Evolutionary conservation across 345 rosid species (phyloP).

Genomic region (Eucalyptus camaldulensis): DNA sequence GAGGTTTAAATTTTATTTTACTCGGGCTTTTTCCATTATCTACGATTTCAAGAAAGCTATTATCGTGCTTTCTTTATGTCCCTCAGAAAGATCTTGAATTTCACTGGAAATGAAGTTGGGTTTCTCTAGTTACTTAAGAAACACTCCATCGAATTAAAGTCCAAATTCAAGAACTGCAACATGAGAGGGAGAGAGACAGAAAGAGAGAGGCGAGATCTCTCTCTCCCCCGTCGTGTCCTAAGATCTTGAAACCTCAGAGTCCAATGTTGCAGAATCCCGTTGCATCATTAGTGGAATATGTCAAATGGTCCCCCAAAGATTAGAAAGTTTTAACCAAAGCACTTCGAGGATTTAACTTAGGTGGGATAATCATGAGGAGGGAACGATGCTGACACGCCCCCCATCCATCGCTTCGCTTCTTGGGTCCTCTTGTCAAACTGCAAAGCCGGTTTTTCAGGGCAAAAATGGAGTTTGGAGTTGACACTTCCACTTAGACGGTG

Average conservation of each 20-base stretch:
- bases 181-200: background rate
- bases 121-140: background rate
- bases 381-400: background rate
- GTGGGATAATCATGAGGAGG: background rate
- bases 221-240: background rate
- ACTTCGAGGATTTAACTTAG: background rate
- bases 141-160: background rate
- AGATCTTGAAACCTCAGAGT: background rate
- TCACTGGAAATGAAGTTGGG: background rate
- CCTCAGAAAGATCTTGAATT: background rate
- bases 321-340: background rate
- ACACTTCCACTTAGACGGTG: conserved; percentile 6
- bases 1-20: background rate
- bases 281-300: background rate
- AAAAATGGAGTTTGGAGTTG: background rate
- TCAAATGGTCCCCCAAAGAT: background rate
- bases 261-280: background rate
- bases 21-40: background rate
- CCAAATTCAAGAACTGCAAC: background rate
- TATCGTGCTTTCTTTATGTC: background rate
- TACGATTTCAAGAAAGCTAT: background rate
- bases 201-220: background rate
- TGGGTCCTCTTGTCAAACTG: background rate
- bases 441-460: conserved; percentile 14
- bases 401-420: background rate